Percentiles rank a stretch among this genome's conserved stretches.
phyloP scores from a whole-genome alignment of 495 filamentous ascomycete species.

The Symbiotaphrina buchneri region DNA sequence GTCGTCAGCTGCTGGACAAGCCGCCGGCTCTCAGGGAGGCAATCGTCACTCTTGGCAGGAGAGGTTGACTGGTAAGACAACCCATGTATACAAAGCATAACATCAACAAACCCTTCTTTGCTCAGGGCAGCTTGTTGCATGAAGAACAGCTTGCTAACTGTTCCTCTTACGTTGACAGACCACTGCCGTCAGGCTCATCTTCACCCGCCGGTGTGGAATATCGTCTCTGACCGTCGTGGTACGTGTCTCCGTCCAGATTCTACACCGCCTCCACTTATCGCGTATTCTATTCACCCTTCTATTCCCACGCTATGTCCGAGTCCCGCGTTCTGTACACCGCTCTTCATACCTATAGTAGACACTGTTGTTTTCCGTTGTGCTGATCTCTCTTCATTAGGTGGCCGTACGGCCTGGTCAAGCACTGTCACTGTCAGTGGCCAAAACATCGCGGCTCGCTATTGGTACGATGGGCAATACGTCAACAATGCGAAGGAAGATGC shows the following conservation, averaged over 20 bases:
- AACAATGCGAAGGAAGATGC: slow-evolving; percentile 83
- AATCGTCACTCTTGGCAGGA: slow-evolving; percentile 4
- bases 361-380: background rate
- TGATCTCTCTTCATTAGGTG: slow-evolving; percentile 27
- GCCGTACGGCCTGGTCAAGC: slow-evolving; percentile 79
- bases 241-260: slow-evolving; percentile 10
- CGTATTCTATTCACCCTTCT: no score
- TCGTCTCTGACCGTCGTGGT: slow-evolving; percentile 65
- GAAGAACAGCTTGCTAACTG: slow-evolving; percentile 1
- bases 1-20: no score
- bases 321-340: no score
- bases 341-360: background rate
- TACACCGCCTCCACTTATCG: background rate
- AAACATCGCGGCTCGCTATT: slow-evolving; percentile 47
- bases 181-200: slow-evolving; percentile 33
- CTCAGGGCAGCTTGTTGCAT: no score
- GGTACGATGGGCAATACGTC: slow-evolving; percentile 75
- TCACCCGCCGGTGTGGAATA: slow-evolving; percentile 36
- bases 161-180: slow-evolving; percentile 17
- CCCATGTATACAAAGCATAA: no score
- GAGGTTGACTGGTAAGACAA: no score
- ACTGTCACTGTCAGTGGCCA: slow-evolving; percentile 35
- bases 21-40: no score
- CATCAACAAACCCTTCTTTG: no score
- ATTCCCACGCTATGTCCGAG: background rate